Evolutionary conservation across 495 filamentous ascomycete genomes (phyloP).

Genomic region (Penicillium parvum): DNA sequence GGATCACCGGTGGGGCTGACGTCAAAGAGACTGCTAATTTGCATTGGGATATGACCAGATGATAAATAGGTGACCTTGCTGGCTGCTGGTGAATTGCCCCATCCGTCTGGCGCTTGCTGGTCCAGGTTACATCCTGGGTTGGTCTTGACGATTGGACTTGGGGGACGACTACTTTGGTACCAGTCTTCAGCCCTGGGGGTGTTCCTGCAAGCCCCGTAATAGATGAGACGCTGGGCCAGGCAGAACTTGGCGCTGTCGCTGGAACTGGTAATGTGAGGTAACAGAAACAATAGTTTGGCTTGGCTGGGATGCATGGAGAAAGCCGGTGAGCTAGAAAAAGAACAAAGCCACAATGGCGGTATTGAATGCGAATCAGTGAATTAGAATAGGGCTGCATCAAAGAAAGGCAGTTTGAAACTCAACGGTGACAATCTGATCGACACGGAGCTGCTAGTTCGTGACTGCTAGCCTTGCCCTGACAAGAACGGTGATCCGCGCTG

Average conservation of each 20-base stretch:
- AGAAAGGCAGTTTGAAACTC: slow-evolving; percentile 14
- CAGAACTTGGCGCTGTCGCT: slow-evolving; percentile 5
- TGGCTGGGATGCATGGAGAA: slow-evolving; percentile 1
- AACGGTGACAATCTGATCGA: slow-evolving; percentile 17
- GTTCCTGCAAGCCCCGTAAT: not conserved
- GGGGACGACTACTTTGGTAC: not conserved
- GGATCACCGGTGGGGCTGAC: slow-evolving; percentile 18
- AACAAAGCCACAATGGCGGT: too few species aligned
- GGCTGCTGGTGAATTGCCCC: slow-evolving; percentile 5
- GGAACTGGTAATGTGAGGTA: slow-evolving; percentile 3
- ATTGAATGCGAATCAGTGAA: not conserved
- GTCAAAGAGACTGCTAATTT: slow-evolving; percentile 17
- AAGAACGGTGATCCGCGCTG: slow-evolving; percentile 18
- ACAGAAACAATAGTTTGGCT: slow-evolving; percentile 7
- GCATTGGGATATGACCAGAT: not conserved
- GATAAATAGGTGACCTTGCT: slow-evolving; percentile 1
- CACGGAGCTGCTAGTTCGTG: not conserved
- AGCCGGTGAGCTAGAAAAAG: not conserved
- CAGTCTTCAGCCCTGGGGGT: not conserved
- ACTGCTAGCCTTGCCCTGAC: slow-evolving; percentile 2
- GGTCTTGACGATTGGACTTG: slow-evolving; percentile 8
- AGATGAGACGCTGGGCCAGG: not conserved
- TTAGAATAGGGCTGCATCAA: slow-evolving; percentile 2
- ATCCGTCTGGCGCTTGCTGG: slow-evolving; percentile 8
- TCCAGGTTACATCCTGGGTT: slow-evolving; percentile 16